A percentile compares a stretch with the other conserved stretches of the same genome.
These are phyloP conservation scores for Raffaelea ambrosiae DNA, from an alignment of 2,329 filamentous ascomycete genomes.

Conservation along the genomic window DNA sequence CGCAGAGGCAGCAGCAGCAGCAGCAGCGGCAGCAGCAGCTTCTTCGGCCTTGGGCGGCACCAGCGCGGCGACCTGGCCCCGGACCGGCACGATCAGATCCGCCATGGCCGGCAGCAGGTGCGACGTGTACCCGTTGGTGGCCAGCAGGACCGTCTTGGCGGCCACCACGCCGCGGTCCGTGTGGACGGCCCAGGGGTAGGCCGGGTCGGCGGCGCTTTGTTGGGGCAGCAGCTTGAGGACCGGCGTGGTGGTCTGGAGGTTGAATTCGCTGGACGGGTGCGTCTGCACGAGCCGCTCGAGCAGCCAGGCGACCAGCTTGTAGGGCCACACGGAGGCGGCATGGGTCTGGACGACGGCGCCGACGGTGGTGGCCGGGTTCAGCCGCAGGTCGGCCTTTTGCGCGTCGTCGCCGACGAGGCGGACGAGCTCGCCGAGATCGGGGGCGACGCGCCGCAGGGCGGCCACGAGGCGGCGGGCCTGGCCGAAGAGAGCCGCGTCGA, in stretches of 20 bases:
- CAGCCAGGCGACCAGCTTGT: slow-evolving; percentile 70
- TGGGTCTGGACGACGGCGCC: slow-evolving; percentile 57
- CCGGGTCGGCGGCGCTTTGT: no score
- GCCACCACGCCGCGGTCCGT: slow-evolving; percentile 61
- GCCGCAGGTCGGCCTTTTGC: slow-evolving; percentile 31
- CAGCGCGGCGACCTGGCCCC: slow-evolving; percentile 64
- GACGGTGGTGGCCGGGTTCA: slow-evolving; percentile 38
- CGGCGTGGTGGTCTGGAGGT: slow-evolving; percentile 67
- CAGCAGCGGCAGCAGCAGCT: not conserved
- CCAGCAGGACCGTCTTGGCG: slow-evolving; percentile 60
- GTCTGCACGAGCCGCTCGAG: slow-evolving; percentile 47
- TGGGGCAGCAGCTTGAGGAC: slow-evolving; percentile 40
- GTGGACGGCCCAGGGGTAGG: slow-evolving; percentile 47
- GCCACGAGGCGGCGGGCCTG: slow-evolving; percentile 42
- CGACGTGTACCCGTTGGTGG: slow-evolving; percentile 79
- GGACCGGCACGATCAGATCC: slow-evolving; percentile 66
- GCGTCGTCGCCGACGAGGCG: slow-evolving; percentile 24
- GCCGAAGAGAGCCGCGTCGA: slow-evolving; percentile 44
- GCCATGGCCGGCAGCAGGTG: slow-evolving; percentile 61
- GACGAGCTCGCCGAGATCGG: slow-evolving; percentile 46
- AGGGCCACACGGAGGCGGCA: slow-evolving; percentile 70
- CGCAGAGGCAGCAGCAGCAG: not conserved
- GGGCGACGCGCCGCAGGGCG: slow-evolving; percentile 39
- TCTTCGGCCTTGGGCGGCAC: slow-evolving; percentile 33
- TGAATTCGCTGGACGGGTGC: slow-evolving; percentile 39